These are phyloP conservation scores for Ustilago nuda DNA, from an alignment of 1,284 basidiomycete species.

Conservation along the genomic window DNA sequence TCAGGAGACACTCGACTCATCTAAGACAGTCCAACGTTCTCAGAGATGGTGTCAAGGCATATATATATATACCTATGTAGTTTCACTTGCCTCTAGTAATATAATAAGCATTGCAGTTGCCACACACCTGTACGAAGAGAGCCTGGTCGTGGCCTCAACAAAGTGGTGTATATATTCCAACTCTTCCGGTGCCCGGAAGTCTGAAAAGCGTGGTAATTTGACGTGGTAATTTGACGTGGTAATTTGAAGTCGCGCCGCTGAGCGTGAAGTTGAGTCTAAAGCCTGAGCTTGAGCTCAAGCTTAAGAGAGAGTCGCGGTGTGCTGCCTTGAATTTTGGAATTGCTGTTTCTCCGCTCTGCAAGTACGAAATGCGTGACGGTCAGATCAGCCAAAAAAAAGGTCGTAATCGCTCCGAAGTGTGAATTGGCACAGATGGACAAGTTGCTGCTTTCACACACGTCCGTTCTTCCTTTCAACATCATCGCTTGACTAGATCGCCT, in stretches of 20 bases:
- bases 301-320: not conserved
- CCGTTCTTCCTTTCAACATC: constrained; percentile 5
- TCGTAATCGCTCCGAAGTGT: constrained; percentile 2
- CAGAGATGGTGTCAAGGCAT: too few species aligned
- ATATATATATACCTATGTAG: too few species aligned
- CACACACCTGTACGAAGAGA: too few species aligned
- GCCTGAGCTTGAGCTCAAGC: not conserved
- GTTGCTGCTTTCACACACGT: not conserved
- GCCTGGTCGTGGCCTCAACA: too few species aligned
- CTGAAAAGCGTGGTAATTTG: not conserved
- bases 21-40: too few species aligned
- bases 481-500: not conserved
- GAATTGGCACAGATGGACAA: constrained; percentile 7
- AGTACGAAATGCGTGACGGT: not conserved
- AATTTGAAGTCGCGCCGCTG: not conserved
- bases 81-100: too few species aligned
- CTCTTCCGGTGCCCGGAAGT: not conserved
- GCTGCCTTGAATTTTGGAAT: not conserved
- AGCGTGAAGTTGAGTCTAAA: not conserved
- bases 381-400: constrained; percentile 8
- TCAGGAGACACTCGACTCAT: too few species aligned
- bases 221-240: not conserved
- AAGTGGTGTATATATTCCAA: too few species aligned
- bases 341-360: not conserved
- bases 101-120: too few species aligned